Conservation (phyloP, 129 eudicot genomes). For the Oenanthe sinensis region DNA sequence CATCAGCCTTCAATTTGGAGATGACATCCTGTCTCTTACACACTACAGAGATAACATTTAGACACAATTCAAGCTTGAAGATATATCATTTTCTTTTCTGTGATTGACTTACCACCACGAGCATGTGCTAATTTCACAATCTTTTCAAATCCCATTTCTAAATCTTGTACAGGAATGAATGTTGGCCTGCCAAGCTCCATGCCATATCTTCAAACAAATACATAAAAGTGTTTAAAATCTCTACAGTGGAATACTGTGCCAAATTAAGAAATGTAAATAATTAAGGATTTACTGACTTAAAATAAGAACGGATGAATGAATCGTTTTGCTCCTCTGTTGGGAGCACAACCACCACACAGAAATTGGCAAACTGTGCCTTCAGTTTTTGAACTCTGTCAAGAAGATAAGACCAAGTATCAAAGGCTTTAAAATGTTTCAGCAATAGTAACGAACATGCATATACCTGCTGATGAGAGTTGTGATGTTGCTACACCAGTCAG, state of each 20-base stretch:
- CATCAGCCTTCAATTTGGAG: slow-evolving; percentile 70
- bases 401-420: slow-evolving; percentile 19
- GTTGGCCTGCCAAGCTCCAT: slow-evolving; percentile 72
- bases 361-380: slow-evolving; percentile 79
- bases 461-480: slow-evolving; percentile 63
- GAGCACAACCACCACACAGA: slow-evolving; percentile 77
- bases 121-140: slow-evolving; percentile 88
- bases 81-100: not conserved
- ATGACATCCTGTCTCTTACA: slow-evolving; percentile 76
- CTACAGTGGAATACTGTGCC: slow-evolving; percentile 5
- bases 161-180: slow-evolving; percentile 65
- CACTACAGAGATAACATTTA: slow-evolving; percentile 32
- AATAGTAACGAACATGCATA: slow-evolving; percentile 9
- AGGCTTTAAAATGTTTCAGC: slow-evolving; percentile 7
- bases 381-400: slow-evolving; percentile 59
- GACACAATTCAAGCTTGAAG: not conserved
- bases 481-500: slow-evolving; percentile 46
- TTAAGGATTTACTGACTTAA: slow-evolving; percentile 39
- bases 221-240: slow-evolving; percentile 3
- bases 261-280: slow-evolving; percentile 3
- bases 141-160: slow-evolving; percentile 93
- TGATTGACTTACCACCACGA: slow-evolving; percentile 65
- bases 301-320: slow-evolving; percentile 60
- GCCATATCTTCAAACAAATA: slow-evolving; percentile 40
- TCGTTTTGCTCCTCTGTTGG: slow-evolving; percentile 85